A percentile compares a stretch with the other conserved stretches of the same genome.
phyloP scores from a whole-genome alignment of 2,329 filamentous ascomycete species.

The Bipolaris bicolor region DNA sequence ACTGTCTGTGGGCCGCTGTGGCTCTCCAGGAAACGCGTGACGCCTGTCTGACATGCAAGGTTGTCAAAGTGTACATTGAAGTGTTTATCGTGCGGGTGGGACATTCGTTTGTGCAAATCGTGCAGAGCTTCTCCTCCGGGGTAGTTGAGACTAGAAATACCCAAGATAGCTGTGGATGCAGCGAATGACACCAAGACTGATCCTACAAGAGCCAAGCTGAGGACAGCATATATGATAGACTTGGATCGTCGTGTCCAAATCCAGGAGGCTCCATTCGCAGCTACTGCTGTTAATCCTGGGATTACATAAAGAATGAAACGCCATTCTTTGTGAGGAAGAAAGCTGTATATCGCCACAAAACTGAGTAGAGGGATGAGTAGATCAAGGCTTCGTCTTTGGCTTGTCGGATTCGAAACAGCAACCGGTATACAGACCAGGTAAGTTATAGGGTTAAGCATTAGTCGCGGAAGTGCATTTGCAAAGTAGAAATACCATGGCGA shows the following conservation, averaged over 20 bases:
- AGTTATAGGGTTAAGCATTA: constrained; percentile 79
- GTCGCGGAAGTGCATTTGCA: constrained; percentile 75
- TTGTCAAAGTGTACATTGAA: constrained; percentile 62
- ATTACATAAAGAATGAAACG: constrained; percentile 92
- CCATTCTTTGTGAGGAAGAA: constrained; percentile 94
- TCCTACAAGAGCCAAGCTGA: constrained; percentile 61
- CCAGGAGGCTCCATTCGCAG: constrained; percentile 72
- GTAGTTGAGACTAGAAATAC: constrained; percentile 88
- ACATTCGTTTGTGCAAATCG: constrained; percentile 46
- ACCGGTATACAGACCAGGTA: constrained; percentile 60
- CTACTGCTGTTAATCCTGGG: constrained; percentile 78
- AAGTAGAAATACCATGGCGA: constrained; percentile 90
- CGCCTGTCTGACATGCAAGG: constrained; percentile 67
- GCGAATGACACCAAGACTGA: constrained; percentile 67
- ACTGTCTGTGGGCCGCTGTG: constrained; percentile 40
- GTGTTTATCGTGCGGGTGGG: constrained; percentile 20
- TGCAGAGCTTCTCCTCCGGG: constrained; percentile 82
- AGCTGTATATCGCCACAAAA: constrained; percentile 81
- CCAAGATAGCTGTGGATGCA: constrained; percentile 70
- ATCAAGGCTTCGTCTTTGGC: constrained; percentile 54
- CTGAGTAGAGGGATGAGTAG: constrained; percentile 69
- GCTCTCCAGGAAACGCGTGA: constrained; percentile 62
- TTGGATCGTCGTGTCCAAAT: constrained; percentile 69
- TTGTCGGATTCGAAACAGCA: constrained; percentile 57
- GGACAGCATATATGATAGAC: constrained; percentile 60